Conservation (phyloP, 2,329 filamentous ascomycete genomes). For the Beauveria bassiana region DNA sequence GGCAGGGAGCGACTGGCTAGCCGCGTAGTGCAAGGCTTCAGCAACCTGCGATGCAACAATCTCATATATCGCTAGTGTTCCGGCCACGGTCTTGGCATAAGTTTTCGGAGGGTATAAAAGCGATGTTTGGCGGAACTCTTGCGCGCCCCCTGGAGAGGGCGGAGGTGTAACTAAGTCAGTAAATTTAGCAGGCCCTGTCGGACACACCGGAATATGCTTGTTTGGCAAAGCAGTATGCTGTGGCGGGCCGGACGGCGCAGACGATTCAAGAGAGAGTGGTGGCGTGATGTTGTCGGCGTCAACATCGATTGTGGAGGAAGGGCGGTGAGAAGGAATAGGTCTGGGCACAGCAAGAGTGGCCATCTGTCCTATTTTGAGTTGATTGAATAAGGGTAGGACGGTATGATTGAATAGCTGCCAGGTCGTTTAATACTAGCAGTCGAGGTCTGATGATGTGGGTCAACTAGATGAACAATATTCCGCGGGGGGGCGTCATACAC, state of each 20-base stretch:
- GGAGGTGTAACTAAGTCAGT: constrained; percentile 53
- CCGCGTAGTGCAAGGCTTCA: constrained; percentile 65
- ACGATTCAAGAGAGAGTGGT: constrained; percentile 31
- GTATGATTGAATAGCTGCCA: background rate
- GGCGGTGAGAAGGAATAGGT: constrained; percentile 37
- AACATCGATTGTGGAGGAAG: constrained; percentile 32
- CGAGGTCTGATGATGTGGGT: background rate
- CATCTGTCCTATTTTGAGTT: constrained; percentile 28
- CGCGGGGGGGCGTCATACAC: background rate
- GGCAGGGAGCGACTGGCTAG: constrained; percentile 75
- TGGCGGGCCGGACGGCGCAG: constrained; percentile 16
- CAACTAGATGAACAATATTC: background rate
- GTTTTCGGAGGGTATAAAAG: constrained; percentile 66
- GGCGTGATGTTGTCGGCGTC: constrained; percentile 25
- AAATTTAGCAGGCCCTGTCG: constrained; percentile 60
- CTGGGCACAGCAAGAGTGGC: constrained; percentile 47
- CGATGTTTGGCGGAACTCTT: constrained; percentile 53
- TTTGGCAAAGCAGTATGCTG: constrained; percentile 54
- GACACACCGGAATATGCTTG: constrained; percentile 83
- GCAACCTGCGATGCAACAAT: constrained; percentile 63
- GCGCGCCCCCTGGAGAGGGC: constrained; percentile 54
- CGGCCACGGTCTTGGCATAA: constrained; percentile 45
- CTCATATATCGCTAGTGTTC: constrained; percentile 58
- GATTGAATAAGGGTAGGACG: background rate
- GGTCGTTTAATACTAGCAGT: background rate